Evolutionary conservation across 2,329 filamentous ascomycete species (phyloP).

Genomic region (Periconia digitata): DNA sequence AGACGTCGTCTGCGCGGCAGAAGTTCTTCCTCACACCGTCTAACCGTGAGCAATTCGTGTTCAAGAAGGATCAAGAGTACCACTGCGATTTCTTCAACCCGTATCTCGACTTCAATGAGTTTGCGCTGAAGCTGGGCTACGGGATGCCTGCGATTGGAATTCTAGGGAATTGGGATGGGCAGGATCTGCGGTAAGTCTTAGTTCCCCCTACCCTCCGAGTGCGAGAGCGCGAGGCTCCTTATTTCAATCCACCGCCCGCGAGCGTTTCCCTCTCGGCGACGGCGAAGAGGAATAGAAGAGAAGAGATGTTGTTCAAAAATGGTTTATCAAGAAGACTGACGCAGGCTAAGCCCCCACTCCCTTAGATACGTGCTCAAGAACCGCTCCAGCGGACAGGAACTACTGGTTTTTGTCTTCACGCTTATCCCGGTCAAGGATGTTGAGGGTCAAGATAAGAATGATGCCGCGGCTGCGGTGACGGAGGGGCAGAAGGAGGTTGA

Average conservation of each 20-base stretch:
- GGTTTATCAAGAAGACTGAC: conserved; percentile 34
- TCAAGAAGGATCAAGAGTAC: conserved; percentile 64
- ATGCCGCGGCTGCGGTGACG: conserved; percentile 21
- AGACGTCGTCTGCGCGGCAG: conserved; percentile 51
- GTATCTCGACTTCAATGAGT: conserved; percentile 84
- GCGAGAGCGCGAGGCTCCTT: too few relatives aligned
- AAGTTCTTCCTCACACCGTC: conserved; percentile 62
- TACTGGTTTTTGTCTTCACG: conserved; percentile 80
- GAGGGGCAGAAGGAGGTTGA: conserved; percentile 25
- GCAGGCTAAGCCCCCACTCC: conserved; percentile 72
- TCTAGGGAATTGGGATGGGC: conserved; percentile 78
- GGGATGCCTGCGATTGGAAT: conserved; percentile 72
- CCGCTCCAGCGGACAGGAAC: conserved; percentile 68
- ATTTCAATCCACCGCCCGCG: conserved; percentile 27
- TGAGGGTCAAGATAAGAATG: conserved; percentile 8
- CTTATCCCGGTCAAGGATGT: conserved; percentile 68
- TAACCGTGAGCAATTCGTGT: conserved; percentile 59
- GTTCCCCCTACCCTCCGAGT: not conserved
- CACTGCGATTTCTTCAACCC: conserved; percentile 82
- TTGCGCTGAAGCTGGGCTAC: conserved; percentile 60
- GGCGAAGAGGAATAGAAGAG: too few relatives aligned
- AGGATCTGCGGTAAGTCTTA: conserved; percentile 65
- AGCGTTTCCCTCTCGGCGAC: conserved; percentile 28
- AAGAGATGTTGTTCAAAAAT: too few relatives aligned
- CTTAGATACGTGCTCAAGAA: conserved; percentile 93